Evolutionary conservation across 176 grass and related monocot genomes (phyloP), one percentile per base, ranked within the genome.

Genomic region (Carex cristatella): DNA sequence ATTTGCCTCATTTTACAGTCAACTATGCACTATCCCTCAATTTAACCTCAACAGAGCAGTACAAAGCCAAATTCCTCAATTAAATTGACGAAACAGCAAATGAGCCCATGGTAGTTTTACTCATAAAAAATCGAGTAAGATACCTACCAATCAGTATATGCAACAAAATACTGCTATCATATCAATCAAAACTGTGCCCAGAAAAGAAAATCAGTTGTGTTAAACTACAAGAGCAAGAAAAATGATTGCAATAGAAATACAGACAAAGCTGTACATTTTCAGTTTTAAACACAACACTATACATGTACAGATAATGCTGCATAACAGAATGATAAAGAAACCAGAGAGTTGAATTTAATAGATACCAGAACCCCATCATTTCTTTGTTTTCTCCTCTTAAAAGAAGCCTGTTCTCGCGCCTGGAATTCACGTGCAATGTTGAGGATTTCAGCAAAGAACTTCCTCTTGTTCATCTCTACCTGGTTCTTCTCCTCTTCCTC

Each of bases 401-500:
- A 86, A 38, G 88, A 81, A 88, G 85, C 92, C 23, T 74, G 79
- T 82, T 88, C 71, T 63, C 91, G 93, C 19, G 94, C 55, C 90
- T 94, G 96, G 70, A 89, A 93, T 85, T 99, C 96, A 87, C 96
- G 89, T 69, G 81, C 92, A 88, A 94, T 87, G n/a, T 99, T 95
- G 65, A 99, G 88, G 91, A 99, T 91, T 91, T 99, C 93, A 67
- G 91, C 46, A 92, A 99, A 99, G 76, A 99, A 99, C 77, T 94
- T 95, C 79, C 96, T 95, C 85, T 95, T 99, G 78, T 85, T 92
- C 28, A 86, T 92, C 90, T 99, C 96, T 33, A 76, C 63, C 81
- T 88, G 91, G 68, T 89, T 94, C 65, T 99, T 99, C 88, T 99
- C 96, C 82, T 99, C 96, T 88, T 95, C 96, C 85, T 99, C 91